Evolutionary conservation across 2,329 filamentous ascomycete genomes (phyloP).

Genomic region (Paraphoma chrysanthemicola): DNA sequence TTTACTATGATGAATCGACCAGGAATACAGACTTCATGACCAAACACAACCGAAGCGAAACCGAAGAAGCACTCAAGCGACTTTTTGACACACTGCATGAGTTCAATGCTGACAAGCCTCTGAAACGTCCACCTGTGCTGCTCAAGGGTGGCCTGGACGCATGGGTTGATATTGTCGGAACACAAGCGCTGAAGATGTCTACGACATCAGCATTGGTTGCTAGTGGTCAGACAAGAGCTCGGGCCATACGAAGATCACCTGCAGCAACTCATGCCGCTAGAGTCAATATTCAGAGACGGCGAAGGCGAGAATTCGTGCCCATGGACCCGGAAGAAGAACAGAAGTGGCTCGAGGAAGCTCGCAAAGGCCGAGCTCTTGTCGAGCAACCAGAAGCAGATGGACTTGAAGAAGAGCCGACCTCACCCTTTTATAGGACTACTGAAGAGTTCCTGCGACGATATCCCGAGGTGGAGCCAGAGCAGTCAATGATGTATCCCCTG

Average conservation of each 20-base stretch:
- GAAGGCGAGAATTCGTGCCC: conserved; percentile 69
- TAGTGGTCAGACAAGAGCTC: conserved; percentile 53
- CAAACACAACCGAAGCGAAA: conserved; percentile 51
- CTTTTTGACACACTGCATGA: conserved; percentile 82
- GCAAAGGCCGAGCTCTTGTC: conserved; percentile 66
- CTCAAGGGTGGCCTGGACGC: conserved; percentile 83
- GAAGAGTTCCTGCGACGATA: conserved; percentile 86
- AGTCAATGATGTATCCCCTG: conserved; percentile 62
- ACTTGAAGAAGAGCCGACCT: conserved; percentile 33
- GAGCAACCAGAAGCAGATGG: conserved; percentile 42
- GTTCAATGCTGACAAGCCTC: conserved; percentile 79
- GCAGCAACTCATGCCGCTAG: conserved; percentile 60
- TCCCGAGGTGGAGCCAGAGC: conserved; percentile 69
- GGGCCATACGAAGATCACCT: conserved; percentile 60
- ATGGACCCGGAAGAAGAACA: conserved; percentile 82
- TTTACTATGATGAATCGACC: conserved; percentile 83
- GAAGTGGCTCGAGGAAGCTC: conserved; percentile 79
- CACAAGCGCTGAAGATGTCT: conserved; percentile 66
- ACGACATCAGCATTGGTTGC: conserved; percentile 60
- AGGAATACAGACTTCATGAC: conserved; percentile 65
- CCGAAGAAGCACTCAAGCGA: conserved; percentile 66
- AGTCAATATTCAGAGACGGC: conserved; percentile 62
- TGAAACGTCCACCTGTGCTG: conserved; percentile 77
- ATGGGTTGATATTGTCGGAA: conserved; percentile 84
- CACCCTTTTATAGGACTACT: conserved; percentile 67